Evolutionary conservation across 805 yeast species (phyloP), one percentile per base, ranked within the genome.

Genomic region (Pachysolen tannophilus): DNA sequence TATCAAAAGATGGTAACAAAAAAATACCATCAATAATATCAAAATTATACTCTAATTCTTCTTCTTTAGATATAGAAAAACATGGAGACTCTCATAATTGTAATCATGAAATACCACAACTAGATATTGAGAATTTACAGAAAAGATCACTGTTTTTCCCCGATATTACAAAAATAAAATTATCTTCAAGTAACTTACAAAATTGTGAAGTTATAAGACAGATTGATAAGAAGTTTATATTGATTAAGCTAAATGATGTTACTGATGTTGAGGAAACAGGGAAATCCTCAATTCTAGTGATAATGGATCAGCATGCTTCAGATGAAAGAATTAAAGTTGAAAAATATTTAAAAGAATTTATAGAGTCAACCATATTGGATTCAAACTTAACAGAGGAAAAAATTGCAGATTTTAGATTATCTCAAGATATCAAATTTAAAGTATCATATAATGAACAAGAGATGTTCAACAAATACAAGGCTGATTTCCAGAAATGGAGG

Each of bases 241-340:
- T 85, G 4, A 52, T 70, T 2, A 60, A 53, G 17, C 14, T 45
- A 6, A 35, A 33, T 9, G 15, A 14, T 6, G 20, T 16, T 9
- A 35, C 38, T 19, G 35, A 38, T 14, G 21, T 32, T 8, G n/a
- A n/a, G n/a, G n/a, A n/a, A n/a, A n/a, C n/a, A n/a, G n/a, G n/a
- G n/a, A 11, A 11, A 5, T 23, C 26, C 26, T 49, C 0, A 17
- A 30, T n/a, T 7, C 20, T 19, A 4, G 27, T 18, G 8, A 13
- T 33, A 1, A 30, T 33, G 2, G 95, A 86, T 49, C 95, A 85
- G 47, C 95, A 86, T 60, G 95, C 95, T 0, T 74, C 80, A 35
- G 94, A 82, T 55, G 95, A 86, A 49, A 55, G 95, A 36, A 62
- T 82, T 0, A 61, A 63, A 30, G 68, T 81, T 2, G 95, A 86